A percentile compares a stretch with the other conserved stretches of the same genome.
Evolutionary conservation across 2,329 filamentous ascomycete species (phyloP).

Genomic region (Exophiala bonariae): DNA sequence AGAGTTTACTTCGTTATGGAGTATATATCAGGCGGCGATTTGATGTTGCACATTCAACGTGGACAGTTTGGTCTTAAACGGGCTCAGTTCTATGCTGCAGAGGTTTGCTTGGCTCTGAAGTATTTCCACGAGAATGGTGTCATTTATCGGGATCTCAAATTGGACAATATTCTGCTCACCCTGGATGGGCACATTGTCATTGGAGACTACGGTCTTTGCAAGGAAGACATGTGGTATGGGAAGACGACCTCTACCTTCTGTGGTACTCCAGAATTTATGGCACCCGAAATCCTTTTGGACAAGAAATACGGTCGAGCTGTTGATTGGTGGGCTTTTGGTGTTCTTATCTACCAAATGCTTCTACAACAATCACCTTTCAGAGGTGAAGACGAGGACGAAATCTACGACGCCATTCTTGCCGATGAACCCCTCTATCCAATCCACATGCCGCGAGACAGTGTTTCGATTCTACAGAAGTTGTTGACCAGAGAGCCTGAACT

Average conservation of each 20-base stretch:
- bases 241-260: slow-evolving; percentile 97
- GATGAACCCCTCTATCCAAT: slow-evolving; percentile 98
- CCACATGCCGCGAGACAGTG: slow-evolving; percentile 96
- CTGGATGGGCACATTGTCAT: slow-evolving; percentile 98
- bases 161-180: slow-evolving; percentile 88
- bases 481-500: slow-evolving; percentile 93
- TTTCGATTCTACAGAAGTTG: slow-evolving; percentile 96
- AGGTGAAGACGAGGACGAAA: slow-evolving; percentile 98
- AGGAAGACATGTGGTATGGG: slow-evolving; percentile 99
- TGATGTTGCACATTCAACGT: slow-evolving; percentile 98
- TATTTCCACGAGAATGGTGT: slow-evolving; percentile 99
- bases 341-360: slow-evolving; percentile 99
- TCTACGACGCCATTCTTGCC: slow-evolving; percentile 96
- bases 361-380: slow-evolving; percentile 98
- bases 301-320: slow-evolving; percentile 98
- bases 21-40: slow-evolving; percentile 95
- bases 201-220: slow-evolving; percentile 97
- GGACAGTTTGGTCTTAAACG: slow-evolving; percentile 94
- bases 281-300: slow-evolving; percentile 95
- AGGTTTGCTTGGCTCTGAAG: slow-evolving; percentile 94
- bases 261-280: slow-evolving; percentile 99
- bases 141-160: slow-evolving; percentile 83
- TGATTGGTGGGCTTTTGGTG: slow-evolving; percentile 99
- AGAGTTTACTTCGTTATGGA: slow-evolving; percentile 99
- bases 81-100: slow-evolving; percentile 97